Evolutionary conservation across 345 rosid species (phyloP).

Genomic region (Viola odorata): DNA sequence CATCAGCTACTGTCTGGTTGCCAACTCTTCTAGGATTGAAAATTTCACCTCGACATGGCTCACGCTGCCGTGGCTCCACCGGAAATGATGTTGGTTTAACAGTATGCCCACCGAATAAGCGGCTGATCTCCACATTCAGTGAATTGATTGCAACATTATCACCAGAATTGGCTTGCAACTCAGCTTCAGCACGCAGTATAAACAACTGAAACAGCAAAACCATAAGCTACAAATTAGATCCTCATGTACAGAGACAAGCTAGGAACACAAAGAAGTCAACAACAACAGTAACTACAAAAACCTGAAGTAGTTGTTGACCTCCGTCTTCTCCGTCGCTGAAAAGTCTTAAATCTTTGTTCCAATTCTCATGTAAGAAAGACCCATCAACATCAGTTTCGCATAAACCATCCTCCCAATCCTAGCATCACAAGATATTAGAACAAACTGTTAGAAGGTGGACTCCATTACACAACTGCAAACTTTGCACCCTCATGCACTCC

Average conservation of each 20-base stretch:
- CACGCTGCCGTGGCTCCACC: conserved; percentile 35
- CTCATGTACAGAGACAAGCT: not conserved
- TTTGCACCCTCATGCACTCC: too few relatives aligned
- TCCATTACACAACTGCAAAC: not conserved
- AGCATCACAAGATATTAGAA: conserved; percentile 8
- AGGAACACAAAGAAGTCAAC: not conserved
- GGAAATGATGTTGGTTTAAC: conserved; percentile 45
- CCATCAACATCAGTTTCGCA: conserved; percentile 87
- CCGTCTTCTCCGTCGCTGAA: conserved; percentile 75
- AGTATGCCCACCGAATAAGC: conserved; percentile 50
- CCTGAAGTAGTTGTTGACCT: conserved; percentile 89
- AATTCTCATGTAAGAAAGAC: conserved; percentile 78
- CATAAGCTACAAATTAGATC: conserved; percentile 10
- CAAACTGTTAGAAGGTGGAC: not conserved
- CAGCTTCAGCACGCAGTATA: conserved; percentile 78
- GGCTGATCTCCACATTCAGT: conserved; percentile 46
- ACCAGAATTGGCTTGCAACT: conserved; percentile 61
- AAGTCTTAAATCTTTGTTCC: conserved; percentile 81
- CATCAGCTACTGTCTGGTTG: conserved; percentile 26
- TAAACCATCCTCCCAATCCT: conserved; percentile 98
- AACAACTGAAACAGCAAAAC: conserved; percentile 60
- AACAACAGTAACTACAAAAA: conserved; percentile 13
- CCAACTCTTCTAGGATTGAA: conserved; percentile 76
- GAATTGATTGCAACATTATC: conserved; percentile 43
- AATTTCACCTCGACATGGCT: conserved; percentile 47